Conservation (phyloP, 75 land plant genomes). For the Pseudotsuga menziesii region DNA sequence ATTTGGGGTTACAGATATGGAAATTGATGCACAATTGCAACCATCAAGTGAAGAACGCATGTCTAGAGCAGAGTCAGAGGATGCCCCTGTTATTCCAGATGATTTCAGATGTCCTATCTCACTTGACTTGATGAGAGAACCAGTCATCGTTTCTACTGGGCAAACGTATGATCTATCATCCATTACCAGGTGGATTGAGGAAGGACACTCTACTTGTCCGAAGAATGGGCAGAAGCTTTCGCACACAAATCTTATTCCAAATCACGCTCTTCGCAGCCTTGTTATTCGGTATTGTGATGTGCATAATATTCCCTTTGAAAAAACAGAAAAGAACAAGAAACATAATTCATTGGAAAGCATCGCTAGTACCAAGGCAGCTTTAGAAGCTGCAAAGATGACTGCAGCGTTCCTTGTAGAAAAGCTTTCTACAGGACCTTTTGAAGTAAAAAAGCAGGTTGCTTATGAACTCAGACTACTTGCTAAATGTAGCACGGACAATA, state of each 20-base stretch:
- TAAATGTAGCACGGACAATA: conserved; percentile 63
- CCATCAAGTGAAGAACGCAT: neutral
- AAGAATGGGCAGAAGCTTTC: conserved; percentile 60
- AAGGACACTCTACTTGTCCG: conserved; percentile 70
- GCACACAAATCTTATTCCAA: conserved; percentile 54
- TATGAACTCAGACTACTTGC: conserved; percentile 72
- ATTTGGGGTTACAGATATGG: conserved; percentile 21
- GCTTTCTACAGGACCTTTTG: conserved; percentile 46
- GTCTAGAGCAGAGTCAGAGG: neutral
- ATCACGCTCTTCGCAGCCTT: conserved; percentile 60
- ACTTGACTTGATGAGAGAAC: conserved; percentile 75
- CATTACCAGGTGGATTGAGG: conserved; percentile 58
- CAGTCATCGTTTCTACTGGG: conserved; percentile 70
- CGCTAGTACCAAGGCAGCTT: conserved; percentile 37
- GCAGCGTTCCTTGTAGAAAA: conserved; percentile 62
- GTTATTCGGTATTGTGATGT: conserved; percentile 67
- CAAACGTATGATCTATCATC: conserved; percentile 74
- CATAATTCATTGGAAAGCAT: conserved; percentile 36
- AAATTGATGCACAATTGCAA: neutral
- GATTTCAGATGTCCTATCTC: conserved; percentile 73
- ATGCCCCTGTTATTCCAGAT: conserved; percentile 35
- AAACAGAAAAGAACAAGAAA: conserved; percentile 10
- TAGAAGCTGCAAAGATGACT: conserved; percentile 56
- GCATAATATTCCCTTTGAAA: conserved; percentile 31
- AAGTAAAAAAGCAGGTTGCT: conserved; percentile 47